Evolutionary conservation across 257 asterid species (phyloP).

Genomic region (Solanum ossicruentum): DNA sequence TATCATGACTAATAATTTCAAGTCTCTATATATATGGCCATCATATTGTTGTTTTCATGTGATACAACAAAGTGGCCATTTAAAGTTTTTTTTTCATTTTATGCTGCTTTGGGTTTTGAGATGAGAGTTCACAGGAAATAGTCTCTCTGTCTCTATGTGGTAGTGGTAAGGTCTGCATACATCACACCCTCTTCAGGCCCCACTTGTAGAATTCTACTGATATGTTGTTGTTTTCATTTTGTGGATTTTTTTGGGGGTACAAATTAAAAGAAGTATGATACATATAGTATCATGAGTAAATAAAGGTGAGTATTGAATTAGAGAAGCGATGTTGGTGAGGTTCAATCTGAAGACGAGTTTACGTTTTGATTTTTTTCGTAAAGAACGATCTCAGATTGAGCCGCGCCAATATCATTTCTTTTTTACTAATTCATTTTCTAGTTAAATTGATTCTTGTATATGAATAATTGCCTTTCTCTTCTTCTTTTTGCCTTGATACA

Average conservation of each 20-base stretch:
- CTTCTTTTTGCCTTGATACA: background rate
- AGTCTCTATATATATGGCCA: background rate
- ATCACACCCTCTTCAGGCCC: no score
- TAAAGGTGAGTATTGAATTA: background rate
- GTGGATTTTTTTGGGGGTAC: background rate
- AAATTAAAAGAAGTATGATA: background rate
- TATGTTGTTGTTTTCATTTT: no score
- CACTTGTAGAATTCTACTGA: no score
- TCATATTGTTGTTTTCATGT: background rate
- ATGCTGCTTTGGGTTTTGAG: no score
- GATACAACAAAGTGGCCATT: slow-evolving; percentile 1
- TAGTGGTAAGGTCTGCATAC: no score
- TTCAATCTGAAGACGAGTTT: slow-evolving; percentile 85
- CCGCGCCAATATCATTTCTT: slow-evolving; percentile 92
- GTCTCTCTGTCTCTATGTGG: no score
- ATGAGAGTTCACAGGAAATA: no score
- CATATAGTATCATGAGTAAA: background rate
- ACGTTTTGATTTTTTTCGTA: slow-evolving; percentile 17
- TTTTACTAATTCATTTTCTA: background rate
- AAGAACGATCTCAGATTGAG: slow-evolving; percentile 83
- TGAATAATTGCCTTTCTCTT: background rate
- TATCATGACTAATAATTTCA: background rate
- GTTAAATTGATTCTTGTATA: background rate
- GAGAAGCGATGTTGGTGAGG: slow-evolving; percentile 87
- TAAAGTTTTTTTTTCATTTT: background rate